Evolutionary conservation across 75 land plant genomes (phyloP).

Genomic region (Isoetes taiwanensis): DNA sequence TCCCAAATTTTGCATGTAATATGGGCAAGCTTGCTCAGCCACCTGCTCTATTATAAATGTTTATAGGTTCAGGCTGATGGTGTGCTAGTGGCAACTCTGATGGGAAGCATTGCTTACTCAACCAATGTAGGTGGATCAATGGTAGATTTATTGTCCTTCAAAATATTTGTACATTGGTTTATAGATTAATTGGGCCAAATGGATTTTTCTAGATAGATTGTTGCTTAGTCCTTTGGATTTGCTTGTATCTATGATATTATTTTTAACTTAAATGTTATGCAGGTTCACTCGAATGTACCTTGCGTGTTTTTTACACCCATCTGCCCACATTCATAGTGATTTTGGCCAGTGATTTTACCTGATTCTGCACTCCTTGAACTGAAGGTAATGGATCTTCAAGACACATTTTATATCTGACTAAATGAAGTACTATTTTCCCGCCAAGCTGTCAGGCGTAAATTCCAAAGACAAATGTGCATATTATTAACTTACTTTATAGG

Average conservation of each 20-base stretch:
- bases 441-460: too few species aligned
- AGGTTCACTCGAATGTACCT: slow-evolving; percentile 2
- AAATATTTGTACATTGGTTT: background rate
- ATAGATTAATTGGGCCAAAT: too few species aligned
- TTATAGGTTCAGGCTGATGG: slow-evolving; percentile 6
- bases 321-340: background rate
- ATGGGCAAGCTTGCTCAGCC: too few species aligned
- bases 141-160: too few species aligned
- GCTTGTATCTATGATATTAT: too few species aligned
- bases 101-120: slow-evolving; percentile 1
- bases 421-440: too few species aligned
- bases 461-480: too few species aligned
- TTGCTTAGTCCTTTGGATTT: background rate
- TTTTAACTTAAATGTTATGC: too few species aligned
- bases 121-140: slow-evolving; percentile 1
- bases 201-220: too few species aligned
- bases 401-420: background rate
- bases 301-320: slow-evolving; percentile 4
- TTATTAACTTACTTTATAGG: background rate
- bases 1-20: too few species aligned
- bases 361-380: slow-evolving; percentile 7
- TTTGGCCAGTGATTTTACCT: slow-evolving; percentile 2
- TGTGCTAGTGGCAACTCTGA: background rate
- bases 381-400: background rate
- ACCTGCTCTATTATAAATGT: background rate